These are phyloP conservation scores for Leccinum disarticulatum DNA, from an alignment of 768 basidiomycete genomes.

Conservation along the genomic window DNA sequence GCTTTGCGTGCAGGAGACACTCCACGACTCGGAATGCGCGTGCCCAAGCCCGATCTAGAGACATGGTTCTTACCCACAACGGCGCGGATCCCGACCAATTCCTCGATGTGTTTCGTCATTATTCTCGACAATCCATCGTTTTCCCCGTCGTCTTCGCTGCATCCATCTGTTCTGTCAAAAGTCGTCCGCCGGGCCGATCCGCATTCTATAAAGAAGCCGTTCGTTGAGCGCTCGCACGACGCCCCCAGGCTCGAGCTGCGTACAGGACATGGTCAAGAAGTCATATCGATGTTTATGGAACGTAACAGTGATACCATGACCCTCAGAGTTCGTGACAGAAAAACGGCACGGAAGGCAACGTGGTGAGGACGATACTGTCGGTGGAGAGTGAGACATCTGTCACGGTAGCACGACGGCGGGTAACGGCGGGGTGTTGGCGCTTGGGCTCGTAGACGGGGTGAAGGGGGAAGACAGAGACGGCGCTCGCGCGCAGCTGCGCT, in stretches of 20 bases:
- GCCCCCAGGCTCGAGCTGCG: conserved; percentile 40
- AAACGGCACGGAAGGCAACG: conserved; percentile 59
- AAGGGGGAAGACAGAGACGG: conserved; percentile 7
- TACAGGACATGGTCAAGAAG: conserved; percentile 59
- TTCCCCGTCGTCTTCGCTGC: conserved; percentile 3
- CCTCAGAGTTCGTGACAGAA: conserved; percentile 57
- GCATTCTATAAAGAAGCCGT: conserved; percentile 50
- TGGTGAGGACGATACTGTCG: conserved; percentile 62
- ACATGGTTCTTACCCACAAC: conserved; percentile 32
- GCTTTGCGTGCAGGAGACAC: conserved; percentile 35
- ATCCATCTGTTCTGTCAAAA: conserved; percentile 11
- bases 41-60: conserved; percentile 24
- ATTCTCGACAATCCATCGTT: conserved; percentile 25
- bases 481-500: conserved; percentile 17
- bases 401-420: conserved; percentile 47
- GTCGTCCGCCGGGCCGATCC: conserved; percentile 45
- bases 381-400: conserved; percentile 49
- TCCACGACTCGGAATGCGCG: conserved; percentile 3
- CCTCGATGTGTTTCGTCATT: conserved; percentile 56
- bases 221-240: conserved; percentile 58
- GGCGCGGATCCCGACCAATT: conserved; percentile 54
- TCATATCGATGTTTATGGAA: conserved; percentile 31
- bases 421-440: conserved; percentile 1
- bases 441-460: conserved; percentile 10
- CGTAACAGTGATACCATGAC: too few species aligned